Base-by-base conservation (phyloP, 768 basidiomycete species). In the Lepiota venenata region DNA sequence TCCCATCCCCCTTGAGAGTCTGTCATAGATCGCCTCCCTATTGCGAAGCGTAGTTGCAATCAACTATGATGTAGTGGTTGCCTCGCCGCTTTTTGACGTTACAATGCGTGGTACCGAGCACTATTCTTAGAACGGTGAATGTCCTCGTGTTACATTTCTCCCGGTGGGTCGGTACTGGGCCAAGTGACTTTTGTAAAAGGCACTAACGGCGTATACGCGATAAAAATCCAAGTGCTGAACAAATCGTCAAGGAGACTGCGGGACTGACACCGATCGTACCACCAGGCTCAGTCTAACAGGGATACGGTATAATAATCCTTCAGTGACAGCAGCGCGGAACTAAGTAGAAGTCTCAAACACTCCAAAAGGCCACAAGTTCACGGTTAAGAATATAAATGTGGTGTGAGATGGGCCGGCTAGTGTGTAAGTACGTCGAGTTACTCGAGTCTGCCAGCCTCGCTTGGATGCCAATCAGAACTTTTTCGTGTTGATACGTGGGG, bases 101-200 rank as follows among this genome's bases (percentile, higher is more conserved):
- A 32, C 32, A 21, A 41, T 8, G 40, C 49, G 35, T 42, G 49
- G 49, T 20, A 16, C 15, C 32, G 18, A 12, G 29, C 11, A 14
- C 50, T 44, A 52, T 52, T 52, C n/a, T 52, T 52, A 38, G 50
- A 18, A 11, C 32, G 36, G 46, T 35, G 32, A n/a, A 35, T 20
- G 3, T 47, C 46, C 32, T 35, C 6, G 32, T 32, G 32, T 32
- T 32, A n/a, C n/a, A 25, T 25, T 25, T 2, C 25, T 25, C 25
- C 25, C 5, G 25, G 5, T 29, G 45, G 29, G 21, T 29, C 22
- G 32, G 32, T 47, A 29, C 40, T 32, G 50, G n/a, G 32, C 50
- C 8, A 43, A n/a, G 32, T 12, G 7, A 11, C 29, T 3, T 2
- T 12, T 12, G 8, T 51, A 11, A 20, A 40, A n/a, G 38, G 39